Conservation (phyloP, 495 filamentous ascomycete species). For the Tuber microsphaerosporum region DNA sequence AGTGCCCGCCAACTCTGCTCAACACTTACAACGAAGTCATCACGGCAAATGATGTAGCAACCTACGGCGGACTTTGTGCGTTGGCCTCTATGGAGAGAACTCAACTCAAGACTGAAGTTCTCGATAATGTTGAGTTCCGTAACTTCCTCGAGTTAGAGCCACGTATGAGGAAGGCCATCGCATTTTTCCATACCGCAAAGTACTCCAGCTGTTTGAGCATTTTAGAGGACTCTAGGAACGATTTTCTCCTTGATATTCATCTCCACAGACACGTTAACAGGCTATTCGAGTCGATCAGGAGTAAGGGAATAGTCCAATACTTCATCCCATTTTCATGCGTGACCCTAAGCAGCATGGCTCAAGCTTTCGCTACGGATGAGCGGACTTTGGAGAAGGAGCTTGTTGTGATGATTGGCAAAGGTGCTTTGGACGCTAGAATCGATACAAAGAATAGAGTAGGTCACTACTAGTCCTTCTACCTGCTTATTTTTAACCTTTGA, state of each 20-base stretch:
- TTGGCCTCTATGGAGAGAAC: slow-evolving; percentile 79
- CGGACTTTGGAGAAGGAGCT: slow-evolving; percentile 51
- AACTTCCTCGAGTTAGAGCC: slow-evolving; percentile 87
- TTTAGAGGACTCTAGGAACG: slow-evolving; percentile 68
- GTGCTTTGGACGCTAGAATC: slow-evolving; percentile 68
- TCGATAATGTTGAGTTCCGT: slow-evolving; percentile 74
- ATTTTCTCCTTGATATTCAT: slow-evolving; percentile 86
- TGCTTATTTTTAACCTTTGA: not conserved
- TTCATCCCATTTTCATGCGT: slow-evolving; percentile 72
- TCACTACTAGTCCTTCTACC: not conserved
- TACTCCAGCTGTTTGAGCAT: slow-evolving; percentile 77
- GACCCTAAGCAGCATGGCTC: slow-evolving; percentile 60
- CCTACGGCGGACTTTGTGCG: slow-evolving; percentile 85
- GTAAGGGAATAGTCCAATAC: slow-evolving; percentile 88
- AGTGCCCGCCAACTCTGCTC: slow-evolving; percentile 49
- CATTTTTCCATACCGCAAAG: slow-evolving; percentile 77
- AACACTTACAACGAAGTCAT: slow-evolving; percentile 64
- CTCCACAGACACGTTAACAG: slow-evolving; percentile 65
- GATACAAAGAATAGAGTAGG: slow-evolving; percentile 69
- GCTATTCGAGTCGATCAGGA: slow-evolving; percentile 66
- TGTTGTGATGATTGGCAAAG: slow-evolving; percentile 63
- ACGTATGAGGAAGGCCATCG: slow-evolving; percentile 83
- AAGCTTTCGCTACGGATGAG: slow-evolving; percentile 48
- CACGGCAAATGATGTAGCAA: slow-evolving; percentile 78
- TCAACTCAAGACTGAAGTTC: slow-evolving; percentile 64